Evolutionary conservation across 768 basidiomycete genomes (phyloP).

Genomic region (Kwoniella bestiolae): DNA sequence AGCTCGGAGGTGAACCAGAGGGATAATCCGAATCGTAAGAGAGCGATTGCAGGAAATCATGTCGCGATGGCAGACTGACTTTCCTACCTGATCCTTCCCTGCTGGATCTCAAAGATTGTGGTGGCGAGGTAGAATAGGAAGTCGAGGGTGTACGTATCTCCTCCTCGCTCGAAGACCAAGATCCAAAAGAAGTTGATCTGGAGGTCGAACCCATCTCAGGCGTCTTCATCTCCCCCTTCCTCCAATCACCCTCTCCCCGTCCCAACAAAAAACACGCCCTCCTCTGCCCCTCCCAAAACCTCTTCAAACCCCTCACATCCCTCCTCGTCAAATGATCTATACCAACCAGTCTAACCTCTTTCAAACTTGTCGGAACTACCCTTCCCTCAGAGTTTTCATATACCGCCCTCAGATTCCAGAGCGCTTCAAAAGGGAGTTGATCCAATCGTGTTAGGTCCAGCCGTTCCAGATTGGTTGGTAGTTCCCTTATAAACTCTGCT

Average conservation of each 20-base stretch:
- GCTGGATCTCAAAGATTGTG: not conserved
- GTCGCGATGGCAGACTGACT: conserved; percentile 4
- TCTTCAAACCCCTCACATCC: conserved; percentile 40
- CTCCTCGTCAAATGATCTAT: conserved; percentile 48
- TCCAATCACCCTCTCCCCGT: not conserved
- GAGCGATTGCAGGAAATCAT: conserved; percentile 10
- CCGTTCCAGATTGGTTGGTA: conserved; percentile 26
- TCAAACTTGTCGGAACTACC: conserved; percentile 19
- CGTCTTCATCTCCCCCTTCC: not conserved
- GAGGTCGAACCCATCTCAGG: conserved; percentile 1
- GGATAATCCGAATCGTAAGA: not conserved
- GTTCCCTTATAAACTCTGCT: conserved; percentile 26
- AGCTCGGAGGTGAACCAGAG: not conserved
- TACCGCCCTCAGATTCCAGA: conserved; percentile 31
- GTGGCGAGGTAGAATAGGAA: not conserved
- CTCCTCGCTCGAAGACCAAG: not conserved
- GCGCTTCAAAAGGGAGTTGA: conserved; percentile 28
- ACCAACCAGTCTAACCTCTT: conserved; percentile 44
- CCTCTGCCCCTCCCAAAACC: conserved; percentile 44
- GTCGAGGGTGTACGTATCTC: conserved; percentile 6
- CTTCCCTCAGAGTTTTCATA: not conserved
- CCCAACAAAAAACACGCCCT: not conserved
- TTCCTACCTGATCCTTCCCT: not conserved
- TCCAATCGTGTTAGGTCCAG: conserved; percentile 45
- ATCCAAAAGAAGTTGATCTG: not conserved